Percentiles rank a stretch among this genome's conserved stretches.
These are phyloP conservation scores for Jatropha multifida DNA, from an alignment of 441 rosid genomes.

Conservation along the genomic window DNA sequence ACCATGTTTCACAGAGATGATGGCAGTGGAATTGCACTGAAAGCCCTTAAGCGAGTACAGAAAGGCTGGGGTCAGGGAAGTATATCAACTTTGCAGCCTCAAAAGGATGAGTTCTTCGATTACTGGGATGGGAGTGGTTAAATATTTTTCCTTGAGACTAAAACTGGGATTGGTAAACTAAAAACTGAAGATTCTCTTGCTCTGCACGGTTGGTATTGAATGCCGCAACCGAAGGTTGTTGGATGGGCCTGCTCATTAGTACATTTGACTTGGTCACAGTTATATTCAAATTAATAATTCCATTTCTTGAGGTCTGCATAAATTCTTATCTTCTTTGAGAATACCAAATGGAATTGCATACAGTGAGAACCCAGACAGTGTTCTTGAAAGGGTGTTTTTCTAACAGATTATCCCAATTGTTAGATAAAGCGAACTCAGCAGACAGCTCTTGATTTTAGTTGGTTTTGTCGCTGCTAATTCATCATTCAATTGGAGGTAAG, in stretches of 20 bases:
- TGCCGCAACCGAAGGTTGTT: neutral
- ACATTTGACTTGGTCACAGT: neutral
- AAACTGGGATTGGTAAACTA: neutral
- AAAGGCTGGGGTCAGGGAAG: conserved; percentile 88
- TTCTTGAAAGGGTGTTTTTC: neutral
- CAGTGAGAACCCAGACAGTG: neutral
- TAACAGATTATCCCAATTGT: neutral
- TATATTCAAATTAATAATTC: neutral
- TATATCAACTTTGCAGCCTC: conserved; percentile 51
- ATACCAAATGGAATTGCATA: neutral
- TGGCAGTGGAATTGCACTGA: conserved; percentile 83
- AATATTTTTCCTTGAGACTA: conserved; percentile 13
- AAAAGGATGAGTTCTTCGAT: conserved; percentile 49
- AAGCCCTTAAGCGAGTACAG: conserved; percentile 67
- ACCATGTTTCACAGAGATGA: conserved; percentile 68
- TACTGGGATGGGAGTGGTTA: conserved; percentile 49
- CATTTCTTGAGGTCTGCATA: neutral
- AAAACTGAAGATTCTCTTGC: conserved; percentile 6
- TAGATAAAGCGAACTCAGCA: neutral
- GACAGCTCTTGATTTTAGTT: too few species aligned
- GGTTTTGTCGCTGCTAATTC: neutral
- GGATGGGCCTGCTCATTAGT: neutral
- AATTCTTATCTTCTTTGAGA: neutral
- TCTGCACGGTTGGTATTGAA: neutral
- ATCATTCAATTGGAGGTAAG: neutral